Percentiles rank a stretch among this genome's conserved stretches.
These are phyloP conservation scores for Beauveria sp. DNA, from an alignment of 2,329 filamentous ascomycete species.

Conservation along the genomic window DNA sequence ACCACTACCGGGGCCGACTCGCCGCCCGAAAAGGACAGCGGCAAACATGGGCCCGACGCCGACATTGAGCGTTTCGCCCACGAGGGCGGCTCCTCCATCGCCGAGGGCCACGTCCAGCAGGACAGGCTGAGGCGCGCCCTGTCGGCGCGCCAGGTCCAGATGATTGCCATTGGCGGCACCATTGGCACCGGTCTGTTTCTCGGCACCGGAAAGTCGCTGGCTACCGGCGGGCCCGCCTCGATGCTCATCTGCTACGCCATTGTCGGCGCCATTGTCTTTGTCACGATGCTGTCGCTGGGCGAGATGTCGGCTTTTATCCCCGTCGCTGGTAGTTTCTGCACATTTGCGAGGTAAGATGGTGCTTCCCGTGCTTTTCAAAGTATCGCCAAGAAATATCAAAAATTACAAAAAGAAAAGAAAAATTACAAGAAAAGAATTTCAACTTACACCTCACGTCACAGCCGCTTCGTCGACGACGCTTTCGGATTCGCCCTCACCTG, in stretches of 20 bases:
- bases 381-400: background rate
- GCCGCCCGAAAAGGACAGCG: background rate
- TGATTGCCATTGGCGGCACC: conserved; percentile 56
- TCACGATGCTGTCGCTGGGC: conserved; percentile 51
- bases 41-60: background rate
- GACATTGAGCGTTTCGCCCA: background rate
- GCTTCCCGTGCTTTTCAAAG: background rate
- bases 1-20: background rate
- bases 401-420: background rate
- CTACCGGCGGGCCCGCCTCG: conserved; percentile 52
- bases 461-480: conserved; percentile 45
- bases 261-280: conserved; percentile 49
- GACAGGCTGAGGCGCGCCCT: conserved; percentile 48
- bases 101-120: conserved; percentile 19
- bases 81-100: background rate
- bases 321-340: conserved; percentile 49
- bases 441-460: conserved; percentile 4
- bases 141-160: conserved; percentile 56
- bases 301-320: conserved; percentile 51
- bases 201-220: conserved; percentile 52
- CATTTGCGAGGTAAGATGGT: conserved; percentile 30
- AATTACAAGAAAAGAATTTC: too few species aligned
- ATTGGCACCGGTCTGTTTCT: conserved; percentile 57
- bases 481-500: conserved; percentile 48
- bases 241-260: conserved; percentile 51